phyloP scores from a whole-genome alignment of 2,329 filamentous ascomycete species.

The Fusarium poae region DNA sequence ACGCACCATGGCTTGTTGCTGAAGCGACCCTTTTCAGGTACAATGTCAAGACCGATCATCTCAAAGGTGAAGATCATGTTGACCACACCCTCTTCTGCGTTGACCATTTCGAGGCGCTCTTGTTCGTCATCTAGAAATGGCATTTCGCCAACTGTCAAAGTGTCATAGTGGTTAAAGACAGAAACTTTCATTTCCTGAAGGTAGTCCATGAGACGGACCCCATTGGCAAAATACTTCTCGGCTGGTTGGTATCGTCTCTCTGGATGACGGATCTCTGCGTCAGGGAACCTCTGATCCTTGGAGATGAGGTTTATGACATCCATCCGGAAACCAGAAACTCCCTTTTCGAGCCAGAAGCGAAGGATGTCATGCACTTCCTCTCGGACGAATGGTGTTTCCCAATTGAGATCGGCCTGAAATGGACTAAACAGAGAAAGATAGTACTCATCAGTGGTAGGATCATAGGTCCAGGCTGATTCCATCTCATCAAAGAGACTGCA shows the following conservation, averaged over 20 bases:
- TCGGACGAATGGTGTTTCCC: conserved; percentile 77
- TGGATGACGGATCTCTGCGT: conserved; percentile 67
- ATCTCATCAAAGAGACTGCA: conserved; percentile 67
- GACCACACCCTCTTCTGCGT: not conserved
- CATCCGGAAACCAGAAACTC: conserved; percentile 79
- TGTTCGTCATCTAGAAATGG: conserved; percentile 67
- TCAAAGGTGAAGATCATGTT: conserved; percentile 21
- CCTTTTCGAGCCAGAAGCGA: conserved; percentile 82
- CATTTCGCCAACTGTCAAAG: conserved; percentile 75
- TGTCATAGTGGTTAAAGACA: conserved; percentile 70
- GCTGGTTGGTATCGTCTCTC: conserved; percentile 65
- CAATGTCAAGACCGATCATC: conserved; percentile 1
- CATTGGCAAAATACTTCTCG: conserved; percentile 71
- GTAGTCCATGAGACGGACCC: conserved; percentile 76
- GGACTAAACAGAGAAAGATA: conserved; percentile 81
- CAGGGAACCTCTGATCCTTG: conserved; percentile 70
- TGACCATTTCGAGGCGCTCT: not conserved
- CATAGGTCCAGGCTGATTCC: conserved; percentile 76
- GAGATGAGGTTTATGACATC: conserved; percentile 81
- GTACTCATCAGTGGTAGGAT: conserved; percentile 77
- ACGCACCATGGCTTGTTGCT: conserved; percentile 3
- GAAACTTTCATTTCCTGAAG: conserved; percentile 71
- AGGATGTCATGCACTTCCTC: conserved; percentile 79
- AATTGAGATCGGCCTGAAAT: conserved; percentile 86
- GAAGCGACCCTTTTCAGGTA: not conserved